A percentile compares a stretch with the other conserved stretches of the same genome.
phyloP scores from a whole-genome alignment of 257 asterid species.

The Lycium ferocissimum region DNA sequence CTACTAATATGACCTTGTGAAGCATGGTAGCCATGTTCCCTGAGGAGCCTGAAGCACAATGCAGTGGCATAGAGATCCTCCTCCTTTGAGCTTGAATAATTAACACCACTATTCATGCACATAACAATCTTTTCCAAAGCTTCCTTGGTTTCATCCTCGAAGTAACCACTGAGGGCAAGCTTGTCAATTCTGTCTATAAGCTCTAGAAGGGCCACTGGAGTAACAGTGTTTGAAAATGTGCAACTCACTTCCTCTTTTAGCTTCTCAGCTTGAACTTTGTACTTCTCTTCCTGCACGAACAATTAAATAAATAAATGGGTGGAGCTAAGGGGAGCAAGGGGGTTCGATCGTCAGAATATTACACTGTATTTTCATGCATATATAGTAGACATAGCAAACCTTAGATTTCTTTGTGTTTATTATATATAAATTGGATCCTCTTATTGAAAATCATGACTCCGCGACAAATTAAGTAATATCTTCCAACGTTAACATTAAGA shows the following conservation, averaged over 20 bases:
- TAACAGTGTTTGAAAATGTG: constrained; percentile 25
- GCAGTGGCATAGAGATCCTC: constrained; percentile 44
- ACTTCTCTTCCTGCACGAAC: constrained; percentile 45
- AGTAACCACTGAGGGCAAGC: constrained; percentile 43
- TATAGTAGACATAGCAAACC: too few species aligned
- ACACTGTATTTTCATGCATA: too few species aligned
- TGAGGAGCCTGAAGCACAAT: background rate
- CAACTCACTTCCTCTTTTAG: constrained; percentile 46
- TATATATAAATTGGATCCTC: too few species aligned
- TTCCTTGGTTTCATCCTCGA: constrained; percentile 48
- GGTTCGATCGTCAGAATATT: too few species aligned
- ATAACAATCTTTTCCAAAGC: background rate
- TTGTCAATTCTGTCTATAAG: constrained; percentile 24
- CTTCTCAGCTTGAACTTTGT: constrained; percentile 37
- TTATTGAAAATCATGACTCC: too few species aligned
- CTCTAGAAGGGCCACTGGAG: background rate
- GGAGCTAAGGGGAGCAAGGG: too few species aligned
- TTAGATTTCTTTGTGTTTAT: too few species aligned
- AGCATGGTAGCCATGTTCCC: constrained; percentile 58
- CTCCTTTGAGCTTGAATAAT: background rate
- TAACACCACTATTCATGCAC: background rate
- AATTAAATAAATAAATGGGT: background rate
- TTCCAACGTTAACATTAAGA: too few species aligned
- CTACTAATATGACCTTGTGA: constrained; percentile 46
- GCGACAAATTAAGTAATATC: too few species aligned